Evolutionary conservation across 345 rosid species (phyloP).

Genomic region (Populus euphratica): DNA sequence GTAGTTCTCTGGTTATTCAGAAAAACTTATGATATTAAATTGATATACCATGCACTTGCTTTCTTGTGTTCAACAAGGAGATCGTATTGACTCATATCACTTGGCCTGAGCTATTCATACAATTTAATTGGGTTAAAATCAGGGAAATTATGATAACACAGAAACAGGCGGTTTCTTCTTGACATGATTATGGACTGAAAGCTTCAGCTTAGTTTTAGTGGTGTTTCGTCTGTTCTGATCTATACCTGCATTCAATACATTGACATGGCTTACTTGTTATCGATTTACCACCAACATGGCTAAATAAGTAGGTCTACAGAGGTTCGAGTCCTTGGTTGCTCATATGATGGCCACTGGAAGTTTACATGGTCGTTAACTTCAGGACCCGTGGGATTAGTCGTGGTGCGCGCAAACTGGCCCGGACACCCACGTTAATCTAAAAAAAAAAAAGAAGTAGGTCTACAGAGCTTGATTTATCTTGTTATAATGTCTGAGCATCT

Average conservation of each 20-base stretch:
- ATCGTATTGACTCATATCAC: background rate
- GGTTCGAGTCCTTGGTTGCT: too few relatives aligned
- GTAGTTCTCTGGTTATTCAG: background rate
- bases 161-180: background rate
- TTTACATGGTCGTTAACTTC: too few relatives aligned
- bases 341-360: too few relatives aligned
- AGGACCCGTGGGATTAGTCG: too few relatives aligned
- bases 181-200: background rate
- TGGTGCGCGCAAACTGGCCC: too few relatives aligned
- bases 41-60: background rate
- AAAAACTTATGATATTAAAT: background rate
- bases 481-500: background rate
- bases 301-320: background rate
- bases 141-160: background rate
- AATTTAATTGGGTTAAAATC: background rate
- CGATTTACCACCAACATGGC: background rate
- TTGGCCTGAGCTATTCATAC: background rate
- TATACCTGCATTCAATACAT: background rate
- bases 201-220: background rate
- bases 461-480: background rate
- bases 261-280: background rate
- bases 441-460: too few relatives aligned
- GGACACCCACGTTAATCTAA: too few relatives aligned
- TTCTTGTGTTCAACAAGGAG: background rate
- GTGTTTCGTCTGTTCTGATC: background rate